Evolutionary conservation across 768 basidiomycete species (phyloP), one percentile per base, ranked within the genome.

Genomic region (Serendipita sp.): DNA sequence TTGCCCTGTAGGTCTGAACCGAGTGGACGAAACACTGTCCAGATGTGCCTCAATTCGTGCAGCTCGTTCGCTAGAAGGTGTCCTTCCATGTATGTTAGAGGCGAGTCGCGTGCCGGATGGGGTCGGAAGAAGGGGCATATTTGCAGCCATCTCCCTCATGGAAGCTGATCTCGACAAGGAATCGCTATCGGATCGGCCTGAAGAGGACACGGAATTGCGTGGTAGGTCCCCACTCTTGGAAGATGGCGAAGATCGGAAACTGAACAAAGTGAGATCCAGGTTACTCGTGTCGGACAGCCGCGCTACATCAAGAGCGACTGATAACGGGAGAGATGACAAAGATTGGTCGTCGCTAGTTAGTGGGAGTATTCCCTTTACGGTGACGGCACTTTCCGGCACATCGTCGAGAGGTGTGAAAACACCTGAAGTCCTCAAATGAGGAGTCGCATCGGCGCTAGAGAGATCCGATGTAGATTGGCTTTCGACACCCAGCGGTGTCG

Each of bases 11-110:
- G 55, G 29, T 36, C 55, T 31, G 13, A 29, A 29, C 23, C 55
- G 55, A 29, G 55, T 27, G 10, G 55, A 31, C 11, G 55, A 60
- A 60, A 60, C 55, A 37, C 55, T 60, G n/a, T 60, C 33, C 27
- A 60, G 36, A 60, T 60, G 55, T 4, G 55, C 55, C 10, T 60
- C 55, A 18, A 60, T 60, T 33, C 55, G 55, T 18, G 55, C 55
- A 23, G 55, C 55, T n/a, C 55, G 55, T 36, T 60, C 55, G 33
- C 34, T 60, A 29, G 55, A 60, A 10, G 18, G 55, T 5, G 55
- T 60, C 8, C 55, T 23, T 8, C n/a, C 27, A 36, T 60, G 55
- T 18, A 3, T 33, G 16, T 11, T 33, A n/a, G 29, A 8, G 4
- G 55, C 33, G 29, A 60, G 55, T n/a, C 55, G 11, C 4, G 16